Percentiles rank a stretch among this genome's conserved stretches.
Evolutionary conservation across 768 basidiomycete genomes (phyloP).

Genomic region (Rhodotorula babjevae): DNA sequence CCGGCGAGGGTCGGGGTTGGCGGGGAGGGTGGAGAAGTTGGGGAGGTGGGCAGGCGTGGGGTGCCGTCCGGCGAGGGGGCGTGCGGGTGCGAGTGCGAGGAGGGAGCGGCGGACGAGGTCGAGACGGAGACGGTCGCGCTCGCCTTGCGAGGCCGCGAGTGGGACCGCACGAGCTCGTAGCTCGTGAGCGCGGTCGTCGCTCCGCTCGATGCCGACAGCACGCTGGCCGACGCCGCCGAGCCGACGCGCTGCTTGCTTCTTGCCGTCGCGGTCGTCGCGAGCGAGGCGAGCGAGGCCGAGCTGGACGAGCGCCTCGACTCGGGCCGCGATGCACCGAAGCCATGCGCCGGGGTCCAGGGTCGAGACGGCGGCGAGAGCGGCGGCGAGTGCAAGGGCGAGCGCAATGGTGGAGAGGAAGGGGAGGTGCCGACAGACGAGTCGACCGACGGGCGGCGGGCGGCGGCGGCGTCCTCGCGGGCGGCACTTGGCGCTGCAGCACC

Average conservation of each 20-base stretch:
- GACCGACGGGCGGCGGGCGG: background rate
- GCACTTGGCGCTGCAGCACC: background rate
- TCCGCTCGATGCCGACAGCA: background rate
- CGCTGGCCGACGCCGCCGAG: background rate
- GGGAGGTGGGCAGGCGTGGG: background rate
- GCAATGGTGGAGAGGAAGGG: background rate
- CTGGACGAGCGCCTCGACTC: background rate
- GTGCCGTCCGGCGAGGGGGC: background rate
- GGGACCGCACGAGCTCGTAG: slow-evolving; percentile 11
- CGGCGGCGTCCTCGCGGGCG: background rate
- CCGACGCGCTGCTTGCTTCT: background rate
- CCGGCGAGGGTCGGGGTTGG: background rate
- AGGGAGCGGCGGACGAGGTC: slow-evolving; percentile 19
- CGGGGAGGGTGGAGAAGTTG: background rate
- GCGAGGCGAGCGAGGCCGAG: slow-evolving; percentile 7
- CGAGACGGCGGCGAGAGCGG: background rate
- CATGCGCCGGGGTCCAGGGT: background rate
- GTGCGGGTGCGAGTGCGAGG: background rate
- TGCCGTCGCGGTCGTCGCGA: background rate
- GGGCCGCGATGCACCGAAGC: background rate
- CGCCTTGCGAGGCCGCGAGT: slow-evolving; percentile 31
- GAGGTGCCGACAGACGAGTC: background rate
- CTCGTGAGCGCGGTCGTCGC: background rate
- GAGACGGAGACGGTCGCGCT: slow-evolving; percentile 39
- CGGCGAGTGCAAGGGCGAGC: slow-evolving; percentile 7